Base-by-base conservation (phyloP, 495 filamentous ascomycete species). In the Beverwykella pulmonaria region DNA sequence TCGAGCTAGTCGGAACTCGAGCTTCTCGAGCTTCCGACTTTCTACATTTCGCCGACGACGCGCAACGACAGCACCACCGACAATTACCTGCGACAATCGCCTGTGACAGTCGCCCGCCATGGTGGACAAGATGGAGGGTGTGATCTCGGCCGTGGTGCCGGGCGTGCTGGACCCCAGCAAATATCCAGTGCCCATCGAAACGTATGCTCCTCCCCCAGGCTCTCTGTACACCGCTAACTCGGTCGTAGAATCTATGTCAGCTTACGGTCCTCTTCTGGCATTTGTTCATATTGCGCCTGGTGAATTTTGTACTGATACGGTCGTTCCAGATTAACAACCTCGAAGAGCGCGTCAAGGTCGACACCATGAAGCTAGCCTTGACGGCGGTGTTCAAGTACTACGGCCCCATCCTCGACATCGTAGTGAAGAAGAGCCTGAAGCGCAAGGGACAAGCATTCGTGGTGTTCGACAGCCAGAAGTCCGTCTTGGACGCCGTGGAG, bases 381-480 rank as follows among this genome's bases (percentile, higher is more conserved):
- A 73, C 73, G 4, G 86, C 89, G 71, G 85, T 98, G 74, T 99
- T 99, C 80, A 85, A 85, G 49, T 91, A 97, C 73, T 97, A 92
- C 77, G 94, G 94, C 73, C 90, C 82, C 59, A 84, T 99, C 71
- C 79, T 98, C 71, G 94, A 99, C 63, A 86, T 99, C 62, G 85
- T 98, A 59, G 92, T 92, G 41, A 98, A 98, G 82, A 89, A 83
- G 50, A 96, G 93, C 74, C 80, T 98, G 34, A 92, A 91, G 73
- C 90, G 91, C 60, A 97, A 95, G 77, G 94, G 94, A 48, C 94
- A 99, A 79, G 94, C 94, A 6, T 99, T 99, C 76, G 80, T 99
- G 60, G 93, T 99, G 57, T 98, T 92, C 77, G 92, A 96, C 68
- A 86, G 81, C 55, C 79, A 86, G 26, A 87, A 92, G 47, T 83